A percentile compares a stretch with the other conserved stretches of the same genome.
phyloP scores from a whole-genome alignment of 2,329 filamentous ascomycete genomes.

The Colletotrichum echinochloae region DNA sequence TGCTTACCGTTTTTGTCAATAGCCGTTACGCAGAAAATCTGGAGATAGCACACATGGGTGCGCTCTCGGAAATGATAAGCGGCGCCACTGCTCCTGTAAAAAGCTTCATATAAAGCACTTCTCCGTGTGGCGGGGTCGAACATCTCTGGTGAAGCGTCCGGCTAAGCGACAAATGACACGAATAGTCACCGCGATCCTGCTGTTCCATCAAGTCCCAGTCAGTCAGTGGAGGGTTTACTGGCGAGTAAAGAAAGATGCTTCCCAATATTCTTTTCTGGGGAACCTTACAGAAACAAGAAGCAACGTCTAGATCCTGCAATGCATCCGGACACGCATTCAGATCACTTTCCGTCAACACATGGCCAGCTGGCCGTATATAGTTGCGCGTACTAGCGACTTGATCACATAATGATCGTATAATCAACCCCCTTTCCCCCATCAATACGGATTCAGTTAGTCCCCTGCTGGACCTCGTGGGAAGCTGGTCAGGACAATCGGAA shows the following conservation, averaged over 20 bases:
- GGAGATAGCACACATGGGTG: neutral
- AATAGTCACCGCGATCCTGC: too few relatives aligned
- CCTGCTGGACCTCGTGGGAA: constrained; percentile 35
- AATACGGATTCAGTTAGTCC: constrained; percentile 19
- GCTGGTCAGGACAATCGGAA: constrained; percentile 21
- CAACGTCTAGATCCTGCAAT: neutral
- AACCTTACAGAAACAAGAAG: constrained; percentile 6
- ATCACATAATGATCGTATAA: constrained; percentile 26
- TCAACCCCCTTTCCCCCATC: neutral
- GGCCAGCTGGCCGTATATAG: too few relatives aligned
- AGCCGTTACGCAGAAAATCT: neutral
- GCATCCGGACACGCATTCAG: neutral
- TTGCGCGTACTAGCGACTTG: neutral
- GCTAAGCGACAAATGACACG: too few relatives aligned
- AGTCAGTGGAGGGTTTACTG: neutral
- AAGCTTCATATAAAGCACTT: neutral
- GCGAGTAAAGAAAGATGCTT: neutral
- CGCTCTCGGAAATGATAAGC: neutral
- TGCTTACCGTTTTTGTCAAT: constrained; percentile 21
- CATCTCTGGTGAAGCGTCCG: neutral
- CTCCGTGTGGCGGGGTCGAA: neutral
- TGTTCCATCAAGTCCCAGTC: too few relatives aligned
- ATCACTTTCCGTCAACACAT: neutral
- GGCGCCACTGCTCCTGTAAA: neutral
- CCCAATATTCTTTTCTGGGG: neutral